phyloP scores from a whole-genome alignment of 208 protist genomes.

The Trypanosomatidae sp. region DNA sequence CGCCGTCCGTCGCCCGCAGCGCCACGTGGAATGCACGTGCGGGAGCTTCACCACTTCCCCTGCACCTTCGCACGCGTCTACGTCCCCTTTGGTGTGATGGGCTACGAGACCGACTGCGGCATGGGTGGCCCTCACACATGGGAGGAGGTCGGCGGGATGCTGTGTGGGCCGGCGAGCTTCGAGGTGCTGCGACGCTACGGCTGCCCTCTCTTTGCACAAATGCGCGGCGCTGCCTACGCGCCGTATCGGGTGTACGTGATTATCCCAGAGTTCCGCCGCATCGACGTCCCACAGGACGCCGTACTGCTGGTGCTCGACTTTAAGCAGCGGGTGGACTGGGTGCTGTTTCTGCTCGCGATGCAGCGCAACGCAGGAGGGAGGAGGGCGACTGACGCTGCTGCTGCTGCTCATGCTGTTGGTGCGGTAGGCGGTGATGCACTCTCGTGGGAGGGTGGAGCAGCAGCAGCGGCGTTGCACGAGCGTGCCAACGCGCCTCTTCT shows the following conservation, averaged over 20 bases:
- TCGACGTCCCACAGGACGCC: constrained; percentile 30
- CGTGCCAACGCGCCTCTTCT: too few species aligned
- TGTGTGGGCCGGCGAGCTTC: constrained; percentile 53
- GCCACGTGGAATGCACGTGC: too few species aligned
- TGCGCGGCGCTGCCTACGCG: constrained; percentile 9
- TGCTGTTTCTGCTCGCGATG: constrained; percentile 45
- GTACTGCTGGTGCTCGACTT: constrained; percentile 75
- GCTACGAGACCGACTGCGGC: too few species aligned
- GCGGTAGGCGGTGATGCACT: not conserved
- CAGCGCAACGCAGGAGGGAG: too few species aligned
- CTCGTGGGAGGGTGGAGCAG: not conserved
- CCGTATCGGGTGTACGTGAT: constrained; percentile 61
- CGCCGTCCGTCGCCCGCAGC: too few species aligned
- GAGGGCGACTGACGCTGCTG: too few species aligned
- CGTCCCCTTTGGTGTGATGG: constrained; percentile 49
- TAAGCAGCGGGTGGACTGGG: constrained; percentile 45
- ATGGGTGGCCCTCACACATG: too few species aligned
- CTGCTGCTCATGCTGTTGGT: too few species aligned
- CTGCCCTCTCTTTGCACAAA: constrained; percentile 53
- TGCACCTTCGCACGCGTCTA: constrained; percentile 37
- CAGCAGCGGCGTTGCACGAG: not conserved
- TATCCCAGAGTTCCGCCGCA: constrained; percentile 32
- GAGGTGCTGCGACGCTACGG: constrained; percentile 52
- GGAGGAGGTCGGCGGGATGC: constrained; percentile 44
- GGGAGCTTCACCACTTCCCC: constrained; percentile 61